Percentiles rank a stretch among this genome's conserved stretches.
phyloP scores from a whole-genome alignment of 768 basidiomycete species.

The Calocybe cyanea region DNA sequence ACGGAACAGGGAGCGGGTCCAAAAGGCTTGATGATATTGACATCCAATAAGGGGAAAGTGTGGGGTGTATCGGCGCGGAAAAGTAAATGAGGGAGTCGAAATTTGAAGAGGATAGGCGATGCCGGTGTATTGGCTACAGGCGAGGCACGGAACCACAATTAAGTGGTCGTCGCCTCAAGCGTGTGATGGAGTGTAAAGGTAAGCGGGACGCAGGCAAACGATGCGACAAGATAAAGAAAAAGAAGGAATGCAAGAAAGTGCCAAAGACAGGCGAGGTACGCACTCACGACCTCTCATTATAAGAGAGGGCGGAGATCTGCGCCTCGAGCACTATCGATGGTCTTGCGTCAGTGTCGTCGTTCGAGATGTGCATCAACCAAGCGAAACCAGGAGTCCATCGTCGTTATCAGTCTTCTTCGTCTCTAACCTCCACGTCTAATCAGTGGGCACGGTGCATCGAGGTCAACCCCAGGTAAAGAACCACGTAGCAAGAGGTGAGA shows the following conservation, averaged over 20 bases:
- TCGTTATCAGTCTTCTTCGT: slow-evolving; percentile 37
- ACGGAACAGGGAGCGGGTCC: slow-evolving; percentile 15
- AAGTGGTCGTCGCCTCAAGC: slow-evolving; percentile 82
- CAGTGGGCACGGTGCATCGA: slow-evolving; percentile 17
- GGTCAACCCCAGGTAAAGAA: slow-evolving; percentile 40
- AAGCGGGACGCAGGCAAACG: slow-evolving; percentile 41
- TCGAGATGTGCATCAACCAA: slow-evolving; percentile 41
- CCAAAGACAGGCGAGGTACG: slow-evolving; percentile 51
- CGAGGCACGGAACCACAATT: slow-evolving; percentile 77
- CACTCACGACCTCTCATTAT: slow-evolving; percentile 46
- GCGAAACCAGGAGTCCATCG: slow-evolving; percentile 46
- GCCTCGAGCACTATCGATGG: slow-evolving; percentile 54
- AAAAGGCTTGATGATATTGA: slow-evolving; percentile 19
- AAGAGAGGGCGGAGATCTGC: slow-evolving; percentile 48
- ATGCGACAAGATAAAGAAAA: slow-evolving; percentile 36
- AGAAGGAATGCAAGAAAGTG: slow-evolving; percentile 54
- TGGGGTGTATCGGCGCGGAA: slow-evolving; percentile 22
- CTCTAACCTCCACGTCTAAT: too few relatives aligned
- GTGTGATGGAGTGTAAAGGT: slow-evolving; percentile 49
- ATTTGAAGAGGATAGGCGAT: slow-evolving; percentile 36
- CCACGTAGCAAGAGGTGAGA: slow-evolving; percentile 20
- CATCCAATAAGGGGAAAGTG: slow-evolving; percentile 24
- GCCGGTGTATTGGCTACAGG: slow-evolving; percentile 76
- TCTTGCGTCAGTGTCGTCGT: slow-evolving; percentile 69
- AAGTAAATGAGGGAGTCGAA: slow-evolving; percentile 18